Evolutionary conservation across 192 early-diverging fungal genomes (phyloP).

Genomic region (Paraglomus brasilianum): DNA sequence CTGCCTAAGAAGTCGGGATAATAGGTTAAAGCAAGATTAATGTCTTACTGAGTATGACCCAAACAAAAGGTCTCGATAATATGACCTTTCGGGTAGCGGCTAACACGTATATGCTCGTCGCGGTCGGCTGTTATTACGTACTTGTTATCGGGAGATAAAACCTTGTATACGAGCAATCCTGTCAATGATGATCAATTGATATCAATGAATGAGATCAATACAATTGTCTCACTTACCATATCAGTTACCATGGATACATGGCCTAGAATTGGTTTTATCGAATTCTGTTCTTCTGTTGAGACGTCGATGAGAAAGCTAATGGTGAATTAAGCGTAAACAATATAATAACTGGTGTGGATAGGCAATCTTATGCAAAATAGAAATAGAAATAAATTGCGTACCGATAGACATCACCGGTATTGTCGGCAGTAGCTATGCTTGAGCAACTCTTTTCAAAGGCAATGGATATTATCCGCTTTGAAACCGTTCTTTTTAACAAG

Average conservation of each 20-base stretch:
- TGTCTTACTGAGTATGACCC: conserved; percentile 80
- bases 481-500: conserved; percentile 40
- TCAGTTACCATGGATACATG: conserved; percentile 95
- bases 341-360: conserved; percentile 37
- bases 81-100: conserved; percentile 83
- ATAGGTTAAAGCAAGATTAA: not conserved
- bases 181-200: not conserved
- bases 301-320: conserved; percentile 39
- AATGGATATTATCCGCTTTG: conserved; percentile 78
- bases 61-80: conserved; percentile 88
- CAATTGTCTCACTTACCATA: conserved; percentile 52
- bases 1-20: not conserved
- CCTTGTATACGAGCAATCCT: conserved; percentile 34
- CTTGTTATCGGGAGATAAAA: conserved; percentile 59
- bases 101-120: conserved; percentile 98
- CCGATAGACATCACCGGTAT: conserved; percentile 94
- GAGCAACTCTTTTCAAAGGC: conserved; percentile 63
- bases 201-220: not conserved
- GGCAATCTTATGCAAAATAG: not conserved
- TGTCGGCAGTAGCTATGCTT: conserved; percentile 79
- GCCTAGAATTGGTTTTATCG: conserved; percentile 62
- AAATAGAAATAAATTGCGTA: conserved; percentile 32
- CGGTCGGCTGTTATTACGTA: conserved; percentile 90
- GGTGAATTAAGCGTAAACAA: conserved; percentile 30
- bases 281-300: conserved; percentile 38